phyloP scores from a whole-genome alignment of 2,329 filamentous ascomycete genomes.

The Triangularia verruculosa region DNA sequence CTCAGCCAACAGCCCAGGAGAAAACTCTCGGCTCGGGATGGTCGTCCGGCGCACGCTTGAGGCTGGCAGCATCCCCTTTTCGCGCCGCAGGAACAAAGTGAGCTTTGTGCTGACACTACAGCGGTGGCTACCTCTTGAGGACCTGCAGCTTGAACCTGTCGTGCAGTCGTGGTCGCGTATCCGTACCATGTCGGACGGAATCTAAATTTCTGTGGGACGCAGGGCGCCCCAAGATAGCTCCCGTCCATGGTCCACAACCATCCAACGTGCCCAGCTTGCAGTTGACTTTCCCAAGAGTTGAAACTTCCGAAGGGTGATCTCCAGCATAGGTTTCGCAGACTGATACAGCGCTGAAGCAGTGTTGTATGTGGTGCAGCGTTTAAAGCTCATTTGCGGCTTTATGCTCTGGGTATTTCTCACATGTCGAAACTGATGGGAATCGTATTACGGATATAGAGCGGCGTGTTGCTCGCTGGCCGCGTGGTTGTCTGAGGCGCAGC shows the following conservation, averaged over 20 bases:
- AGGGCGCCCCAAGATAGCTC: not conserved
- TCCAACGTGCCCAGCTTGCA: not conserved
- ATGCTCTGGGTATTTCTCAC: not conserved
- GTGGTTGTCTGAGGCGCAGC: not conserved
- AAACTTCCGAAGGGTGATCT: conserved; percentile 20
- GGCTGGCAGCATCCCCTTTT: not conserved
- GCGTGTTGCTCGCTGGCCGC: not conserved
- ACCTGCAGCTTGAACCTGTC: not conserved
- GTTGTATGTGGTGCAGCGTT: not conserved
- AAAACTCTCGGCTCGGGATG: not conserved
- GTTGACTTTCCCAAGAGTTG: conserved; percentile 9
- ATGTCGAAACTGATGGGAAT: not conserved
- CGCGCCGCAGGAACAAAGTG: not conserved
- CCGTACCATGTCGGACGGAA: conserved; percentile 3
- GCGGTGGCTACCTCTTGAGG: not conserved
- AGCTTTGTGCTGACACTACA: not conserved
- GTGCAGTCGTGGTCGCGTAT: not conserved
- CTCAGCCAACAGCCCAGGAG: not conserved
- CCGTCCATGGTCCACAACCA: not conserved
- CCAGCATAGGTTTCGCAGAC: conserved; percentile 2
- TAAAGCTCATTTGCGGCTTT: not conserved
- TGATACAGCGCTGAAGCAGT: conserved; percentile 8
- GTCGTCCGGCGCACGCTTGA: not conserved
- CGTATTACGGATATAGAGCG: not conserved
- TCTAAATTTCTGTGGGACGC: conserved; percentile 8